Conservation (phyloP, 202 grass and related monocot genomes). For the Carex arenaria region DNA sequence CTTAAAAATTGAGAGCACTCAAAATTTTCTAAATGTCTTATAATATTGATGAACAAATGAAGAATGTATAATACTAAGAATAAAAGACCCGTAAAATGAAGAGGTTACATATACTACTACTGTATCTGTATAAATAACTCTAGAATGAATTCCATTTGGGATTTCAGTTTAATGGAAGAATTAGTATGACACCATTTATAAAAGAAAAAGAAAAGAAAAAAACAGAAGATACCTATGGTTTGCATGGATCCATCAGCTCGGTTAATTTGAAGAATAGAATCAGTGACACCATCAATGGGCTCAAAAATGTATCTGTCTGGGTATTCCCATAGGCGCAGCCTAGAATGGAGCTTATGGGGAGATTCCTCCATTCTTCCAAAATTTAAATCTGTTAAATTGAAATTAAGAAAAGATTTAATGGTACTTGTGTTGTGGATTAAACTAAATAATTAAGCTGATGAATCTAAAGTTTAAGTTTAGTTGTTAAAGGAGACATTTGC, state of each 20-base stretch:
- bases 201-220: neutral
- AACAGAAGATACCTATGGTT: slow-evolving; percentile 42
- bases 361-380: slow-evolving; percentile 18
- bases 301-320: slow-evolving; percentile 71
- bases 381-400: neutral
- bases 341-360: slow-evolving; percentile 54
- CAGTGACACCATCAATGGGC: slow-evolving; percentile 63
- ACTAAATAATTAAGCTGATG: neutral
- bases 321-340: slow-evolving; percentile 76
- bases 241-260: slow-evolving; percentile 63
- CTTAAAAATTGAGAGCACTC: neutral
- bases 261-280: slow-evolving; percentile 60
- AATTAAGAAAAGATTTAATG: neutral
- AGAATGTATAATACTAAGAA: slow-evolving; percentile 3
- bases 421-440: neutral
- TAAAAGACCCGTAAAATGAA: neutral
- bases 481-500: neutral
- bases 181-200: neutral
- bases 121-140: neutral
- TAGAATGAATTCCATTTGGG: neutral
- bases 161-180: neutral
- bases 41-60: neutral
- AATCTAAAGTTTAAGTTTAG: no score
- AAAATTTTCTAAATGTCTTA: slow-evolving; percentile 5
- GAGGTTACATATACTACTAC: neutral